A percentile compares a stretch with the other conserved stretches of the same genome.
Evolutionary conservation across 148 eudicot genomes (phyloP).

Genomic region (Polygonum aviculare): DNA sequence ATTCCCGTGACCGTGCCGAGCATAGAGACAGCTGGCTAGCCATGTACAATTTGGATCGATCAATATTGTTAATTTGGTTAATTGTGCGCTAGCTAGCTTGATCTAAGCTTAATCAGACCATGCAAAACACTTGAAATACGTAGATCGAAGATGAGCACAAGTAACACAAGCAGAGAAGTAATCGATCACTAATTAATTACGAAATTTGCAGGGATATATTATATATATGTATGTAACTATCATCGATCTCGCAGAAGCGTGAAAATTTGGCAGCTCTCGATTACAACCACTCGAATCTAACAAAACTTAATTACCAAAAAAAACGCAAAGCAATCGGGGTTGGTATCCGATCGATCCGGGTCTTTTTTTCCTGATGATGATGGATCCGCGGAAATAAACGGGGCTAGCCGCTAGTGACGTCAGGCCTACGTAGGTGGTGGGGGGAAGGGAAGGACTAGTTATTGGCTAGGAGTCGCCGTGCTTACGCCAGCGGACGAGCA

Average conservation of each 20-base stretch:
- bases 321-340: neutral
- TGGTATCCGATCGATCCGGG: too few species aligned
- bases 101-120: too few species aligned
- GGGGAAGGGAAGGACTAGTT: too few species aligned
- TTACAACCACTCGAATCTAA: constrained; percentile 3
- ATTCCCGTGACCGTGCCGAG: neutral
- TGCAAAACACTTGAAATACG: too few species aligned
- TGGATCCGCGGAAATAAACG: neutral
- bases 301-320: constrained; percentile 3
- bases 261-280: neutral
- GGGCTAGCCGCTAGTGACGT: neutral
- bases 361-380: too few species aligned
- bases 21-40: too few species aligned
- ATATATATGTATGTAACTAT: constrained; percentile 7
- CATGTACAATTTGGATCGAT: too few species aligned
- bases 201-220: neutral
- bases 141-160: too few species aligned
- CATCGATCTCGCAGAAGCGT: neutral
- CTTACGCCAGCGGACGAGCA: constrained; percentile 81
- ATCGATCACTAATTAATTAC: neutral
- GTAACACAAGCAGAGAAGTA: too few species aligned
- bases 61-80: too few species aligned
- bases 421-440: neutral
- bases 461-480: constrained; percentile 45
- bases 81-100: too few species aligned